These are phyloP conservation scores for Tremella mesenterica DNA, from an alignment of 768 basidiomycete genomes.

Conservation along the genomic window DNA sequence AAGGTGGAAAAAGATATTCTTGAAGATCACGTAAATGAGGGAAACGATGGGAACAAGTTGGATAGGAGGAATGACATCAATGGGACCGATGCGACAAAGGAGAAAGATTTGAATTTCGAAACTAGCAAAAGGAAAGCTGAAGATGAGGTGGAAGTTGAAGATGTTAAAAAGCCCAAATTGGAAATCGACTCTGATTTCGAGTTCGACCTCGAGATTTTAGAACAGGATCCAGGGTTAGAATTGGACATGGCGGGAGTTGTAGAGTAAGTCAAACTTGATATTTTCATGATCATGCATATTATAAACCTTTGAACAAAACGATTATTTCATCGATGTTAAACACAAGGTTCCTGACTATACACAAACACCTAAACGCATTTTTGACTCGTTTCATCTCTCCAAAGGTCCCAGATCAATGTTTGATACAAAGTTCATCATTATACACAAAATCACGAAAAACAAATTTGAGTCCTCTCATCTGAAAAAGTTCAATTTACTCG, in stretches of 20 bases:
- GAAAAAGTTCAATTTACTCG: too few species aligned
- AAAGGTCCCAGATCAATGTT: slow-evolving; percentile 1
- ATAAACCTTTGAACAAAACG: too few species aligned
- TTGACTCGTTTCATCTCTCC: slow-evolving; percentile 1
- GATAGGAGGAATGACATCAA: background rate
- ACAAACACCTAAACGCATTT: background rate
- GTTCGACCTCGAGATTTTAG: background rate
- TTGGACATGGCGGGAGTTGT: background rate
- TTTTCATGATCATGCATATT: background rate
- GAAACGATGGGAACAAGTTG: background rate
- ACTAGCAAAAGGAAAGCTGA: slow-evolving; percentile 7
- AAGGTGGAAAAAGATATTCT: too few species aligned
- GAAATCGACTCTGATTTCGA: slow-evolving; percentile 2
- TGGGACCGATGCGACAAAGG: background rate
- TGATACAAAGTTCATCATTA: slow-evolving; percentile 7
- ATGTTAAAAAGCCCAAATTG: slow-evolving; percentile 17
- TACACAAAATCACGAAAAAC: slow-evolving; percentile 6
- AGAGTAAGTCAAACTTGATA: background rate
- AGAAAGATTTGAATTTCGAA: background rate
- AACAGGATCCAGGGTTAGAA: background rate
- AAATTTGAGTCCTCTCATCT: background rate
- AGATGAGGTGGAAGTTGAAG: slow-evolving; percentile 3
- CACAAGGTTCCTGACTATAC: background rate
- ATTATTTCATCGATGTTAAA: too few species aligned
- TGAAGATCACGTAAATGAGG: too few species aligned